Evolutionary conservation across 192 early-diverging fungal genomes (phyloP), one percentile per base, ranked within the genome.

Genomic region (Coemansia sp.): DNA sequence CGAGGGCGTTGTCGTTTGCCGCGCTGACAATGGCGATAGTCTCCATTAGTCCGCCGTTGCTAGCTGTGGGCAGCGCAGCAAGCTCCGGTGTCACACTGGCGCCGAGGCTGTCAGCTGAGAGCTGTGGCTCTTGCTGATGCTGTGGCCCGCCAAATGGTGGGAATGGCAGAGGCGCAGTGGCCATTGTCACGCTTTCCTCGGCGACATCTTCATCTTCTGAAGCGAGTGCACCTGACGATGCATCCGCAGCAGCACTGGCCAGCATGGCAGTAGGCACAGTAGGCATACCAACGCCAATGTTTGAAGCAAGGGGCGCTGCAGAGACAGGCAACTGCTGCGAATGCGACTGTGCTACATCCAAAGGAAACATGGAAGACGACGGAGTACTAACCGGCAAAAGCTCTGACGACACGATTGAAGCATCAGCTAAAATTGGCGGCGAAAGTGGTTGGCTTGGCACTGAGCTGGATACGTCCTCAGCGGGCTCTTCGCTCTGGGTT

Each of bases 21-120:
- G 74, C 79, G 5, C 56, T 60, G n/a, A 73, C 41, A 14, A 82
- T 70, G 32, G 70, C 60, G 36, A 82, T 76, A 15, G 74, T 82
- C 31, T 76, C 54, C 29, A 82, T 39, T 14, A 57, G 37, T 2
- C 58, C 61, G 32, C 32, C 58, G 39, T 27, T 42, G 17, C 35
- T 29, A 25, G 49, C 47, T 29, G 60, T 40, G 11, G 43, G 14
- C 39, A 27, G 24, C 20, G 32, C 32, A 3, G 15, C 58, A 40
- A 43, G 37, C 37, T 42, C 51, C 22, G 10, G 39, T 9, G 47
- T 31, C n/a, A 42, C 27, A 6, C 29, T 31, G 27, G 29, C 51
- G 39, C 29, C 15, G 27, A 15, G 15, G 39, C 25, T 65, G n/a
- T 27, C n/a, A 19, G 25, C 17, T 40, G 40, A 37, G 29, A 31